Evolutionary conservation across 1,139 yeast species (phyloP).

Genomic region (Yamadazyma friedrichii): DNA sequence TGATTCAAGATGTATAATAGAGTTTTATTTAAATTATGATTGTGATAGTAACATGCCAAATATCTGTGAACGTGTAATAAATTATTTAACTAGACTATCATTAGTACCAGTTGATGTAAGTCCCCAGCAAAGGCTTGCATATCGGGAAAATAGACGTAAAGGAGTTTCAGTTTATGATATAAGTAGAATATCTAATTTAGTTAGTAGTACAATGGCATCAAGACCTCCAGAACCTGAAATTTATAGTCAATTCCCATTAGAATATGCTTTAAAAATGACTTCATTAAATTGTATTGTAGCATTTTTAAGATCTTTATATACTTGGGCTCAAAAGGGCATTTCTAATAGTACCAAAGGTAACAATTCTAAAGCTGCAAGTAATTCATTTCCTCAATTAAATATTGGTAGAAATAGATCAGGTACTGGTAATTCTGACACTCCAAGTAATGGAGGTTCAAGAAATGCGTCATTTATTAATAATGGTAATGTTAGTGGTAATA

Average conservation of each 20-base stretch:
- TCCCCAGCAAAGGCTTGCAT: slow-evolving; percentile 64
- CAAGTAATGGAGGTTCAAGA: slow-evolving; percentile 20
- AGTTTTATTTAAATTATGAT: slow-evolving; percentile 90
- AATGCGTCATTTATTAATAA: slow-evolving; percentile 31
- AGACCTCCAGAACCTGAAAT: slow-evolving; percentile 64
- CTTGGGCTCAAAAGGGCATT: slow-evolving; percentile 86
- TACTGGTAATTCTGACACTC: slow-evolving; percentile 38
- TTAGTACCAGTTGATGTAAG: slow-evolving; percentile 72
- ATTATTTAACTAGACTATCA: slow-evolving; percentile 73
- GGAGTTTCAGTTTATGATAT: slow-evolving; percentile 76
- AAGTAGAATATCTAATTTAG: slow-evolving; percentile 69
- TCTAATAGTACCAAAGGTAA: slow-evolving; percentile 1
- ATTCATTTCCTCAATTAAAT: slow-evolving; percentile 20
- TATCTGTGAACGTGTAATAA: slow-evolving; percentile 78
- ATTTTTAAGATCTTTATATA: slow-evolving; percentile 72
- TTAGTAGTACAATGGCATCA: slow-evolving; percentile 63
- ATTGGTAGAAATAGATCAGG: slow-evolving; percentile 38
- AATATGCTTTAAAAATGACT: slow-evolving; percentile 79
- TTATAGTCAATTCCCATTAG: slow-evolving; percentile 60
- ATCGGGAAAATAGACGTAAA: slow-evolving; percentile 56
- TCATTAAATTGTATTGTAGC: slow-evolving; percentile 82
- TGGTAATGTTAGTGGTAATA: slow-evolving; percentile 10
- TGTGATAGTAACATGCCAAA: slow-evolving; percentile 86
- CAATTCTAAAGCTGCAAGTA: slow-evolving; percentile 6
- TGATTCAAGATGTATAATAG: slow-evolving; percentile 89